Conservation (phyloP, 2,329 filamentous ascomycete genomes). For the Fusarium newnesense region DNA sequence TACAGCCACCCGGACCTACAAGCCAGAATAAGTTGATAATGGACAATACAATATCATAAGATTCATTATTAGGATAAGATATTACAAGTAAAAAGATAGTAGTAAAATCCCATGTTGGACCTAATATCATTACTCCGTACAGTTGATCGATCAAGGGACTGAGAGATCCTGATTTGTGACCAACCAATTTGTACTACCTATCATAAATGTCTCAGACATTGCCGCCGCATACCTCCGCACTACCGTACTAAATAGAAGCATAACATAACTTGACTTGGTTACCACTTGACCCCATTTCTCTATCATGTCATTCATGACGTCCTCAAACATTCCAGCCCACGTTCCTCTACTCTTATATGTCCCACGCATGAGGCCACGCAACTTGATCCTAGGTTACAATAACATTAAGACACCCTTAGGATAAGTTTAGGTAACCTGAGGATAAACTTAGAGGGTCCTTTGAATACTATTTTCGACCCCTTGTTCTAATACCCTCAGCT, state of each 20-base stretch:
- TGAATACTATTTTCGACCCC: neutral
- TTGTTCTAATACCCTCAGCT: neutral
- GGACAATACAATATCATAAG: neutral
- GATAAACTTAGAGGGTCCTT: neutral
- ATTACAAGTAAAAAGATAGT: neutral
- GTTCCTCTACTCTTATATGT: neutral
- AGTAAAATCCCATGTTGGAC: neutral
- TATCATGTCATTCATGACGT: neutral
- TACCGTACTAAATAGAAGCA: neutral
- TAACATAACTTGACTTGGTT: neutral
- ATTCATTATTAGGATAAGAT: neutral
- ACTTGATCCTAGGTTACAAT: neutral
- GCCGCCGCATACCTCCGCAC: too few relatives aligned
- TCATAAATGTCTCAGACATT: neutral
- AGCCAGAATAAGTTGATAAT: conserved; percentile 11
- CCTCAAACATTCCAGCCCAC: neutral
- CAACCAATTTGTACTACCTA: neutral
- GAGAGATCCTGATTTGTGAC: neutral
- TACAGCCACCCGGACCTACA: conserved; percentile 14
- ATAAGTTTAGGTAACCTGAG: neutral
- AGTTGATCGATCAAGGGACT: neutral
- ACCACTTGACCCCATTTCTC: neutral
- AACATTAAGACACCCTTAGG: neutral
- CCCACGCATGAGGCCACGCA: neutral
- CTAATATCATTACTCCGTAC: neutral